These are phyloP conservation scores for Salix suchowensis DNA, from an alignment of 345 rosid species.

Conservation along the genomic window DNA sequence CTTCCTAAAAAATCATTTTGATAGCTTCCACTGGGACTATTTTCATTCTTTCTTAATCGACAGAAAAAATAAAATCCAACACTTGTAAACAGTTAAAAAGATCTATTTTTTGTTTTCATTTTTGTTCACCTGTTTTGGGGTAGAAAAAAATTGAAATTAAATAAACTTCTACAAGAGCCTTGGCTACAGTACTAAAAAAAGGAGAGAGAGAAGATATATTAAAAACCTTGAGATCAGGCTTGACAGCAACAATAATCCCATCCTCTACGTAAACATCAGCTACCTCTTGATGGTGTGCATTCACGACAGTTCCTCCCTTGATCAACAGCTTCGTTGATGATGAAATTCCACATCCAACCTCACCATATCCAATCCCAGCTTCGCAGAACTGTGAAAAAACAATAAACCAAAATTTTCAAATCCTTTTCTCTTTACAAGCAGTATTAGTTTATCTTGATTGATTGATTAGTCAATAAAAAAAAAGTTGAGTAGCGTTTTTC, in stretches of 20 bases:
- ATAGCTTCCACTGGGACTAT: neutral
- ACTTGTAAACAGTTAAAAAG: neutral
- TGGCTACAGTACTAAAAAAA: neutral
- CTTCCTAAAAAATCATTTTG: neutral
- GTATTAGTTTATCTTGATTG: neutral
- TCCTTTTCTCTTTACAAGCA: no score
- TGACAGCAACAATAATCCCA: conserved; percentile 63
- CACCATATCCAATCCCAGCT: conserved; percentile 44
- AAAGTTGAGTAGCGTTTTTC: neutral
- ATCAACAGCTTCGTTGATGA: conserved; percentile 65
- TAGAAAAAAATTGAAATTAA: neutral
- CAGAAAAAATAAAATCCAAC: neutral
- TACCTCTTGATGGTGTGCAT: conserved; percentile 71
- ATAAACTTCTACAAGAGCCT: neutral
- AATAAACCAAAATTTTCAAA: neutral
- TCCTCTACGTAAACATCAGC: conserved; percentile 91
- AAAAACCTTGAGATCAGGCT: conserved; percentile 62
- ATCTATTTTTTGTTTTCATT: no score
- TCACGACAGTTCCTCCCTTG: conserved; percentile 86
- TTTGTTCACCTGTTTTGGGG: neutral
- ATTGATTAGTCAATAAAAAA: neutral
- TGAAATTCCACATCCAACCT: conserved; percentile 39
- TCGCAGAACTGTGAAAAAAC: conserved; percentile 53
- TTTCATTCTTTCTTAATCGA: neutral
- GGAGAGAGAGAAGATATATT: neutral